Percentiles rank a stretch among this genome's conserved stretches.
phyloP scores from a whole-genome alignment of 1,139 yeast species.

The Yamadazyma aaseri region DNA sequence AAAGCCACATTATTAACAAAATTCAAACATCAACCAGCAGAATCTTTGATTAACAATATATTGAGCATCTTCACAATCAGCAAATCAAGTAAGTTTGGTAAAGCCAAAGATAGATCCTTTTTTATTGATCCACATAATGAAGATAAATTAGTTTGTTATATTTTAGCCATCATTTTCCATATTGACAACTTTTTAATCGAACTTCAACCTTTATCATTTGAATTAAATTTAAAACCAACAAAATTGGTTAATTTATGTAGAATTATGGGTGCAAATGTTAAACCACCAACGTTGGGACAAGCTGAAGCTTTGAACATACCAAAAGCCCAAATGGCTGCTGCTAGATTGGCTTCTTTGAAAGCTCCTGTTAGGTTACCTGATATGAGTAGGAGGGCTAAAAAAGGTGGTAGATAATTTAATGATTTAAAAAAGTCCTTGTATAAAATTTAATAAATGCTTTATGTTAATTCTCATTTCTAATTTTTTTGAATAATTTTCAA shows the following conservation, averaged over 20 bases:
- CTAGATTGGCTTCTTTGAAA: constrained; percentile 77
- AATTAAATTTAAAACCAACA: constrained; percentile 78
- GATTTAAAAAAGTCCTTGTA: neutral
- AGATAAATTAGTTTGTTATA: constrained; percentile 79
- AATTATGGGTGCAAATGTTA: constrained; percentile 80
- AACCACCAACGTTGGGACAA: constrained; percentile 73
- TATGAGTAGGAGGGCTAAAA: constrained; percentile 65
- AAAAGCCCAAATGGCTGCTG: constrained; percentile 58
- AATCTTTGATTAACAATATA: constrained; percentile 68
- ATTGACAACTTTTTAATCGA: constrained; percentile 76
- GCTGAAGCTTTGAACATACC: constrained; percentile 84
- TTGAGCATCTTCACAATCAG: constrained; percentile 67
- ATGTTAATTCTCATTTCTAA: no score
- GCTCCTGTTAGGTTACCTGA: constrained; percentile 93
- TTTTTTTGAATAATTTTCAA: no score
- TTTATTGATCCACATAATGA: constrained; percentile 83
- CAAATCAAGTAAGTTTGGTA: constrained; percentile 67
- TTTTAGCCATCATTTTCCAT: constrained; percentile 71
- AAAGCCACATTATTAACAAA: constrained; percentile 62
- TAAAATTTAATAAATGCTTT: neutral
- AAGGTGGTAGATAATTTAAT: constrained; percentile 7
- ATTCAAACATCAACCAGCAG: constrained; percentile 66
- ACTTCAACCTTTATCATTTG: constrained; percentile 79
- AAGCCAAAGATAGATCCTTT: constrained; percentile 69
- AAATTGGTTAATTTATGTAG: constrained; percentile 67